phyloP scores from a whole-genome alignment of 2,329 filamentous ascomycete genomes.

The Trichocomaceae sp. region DNA sequence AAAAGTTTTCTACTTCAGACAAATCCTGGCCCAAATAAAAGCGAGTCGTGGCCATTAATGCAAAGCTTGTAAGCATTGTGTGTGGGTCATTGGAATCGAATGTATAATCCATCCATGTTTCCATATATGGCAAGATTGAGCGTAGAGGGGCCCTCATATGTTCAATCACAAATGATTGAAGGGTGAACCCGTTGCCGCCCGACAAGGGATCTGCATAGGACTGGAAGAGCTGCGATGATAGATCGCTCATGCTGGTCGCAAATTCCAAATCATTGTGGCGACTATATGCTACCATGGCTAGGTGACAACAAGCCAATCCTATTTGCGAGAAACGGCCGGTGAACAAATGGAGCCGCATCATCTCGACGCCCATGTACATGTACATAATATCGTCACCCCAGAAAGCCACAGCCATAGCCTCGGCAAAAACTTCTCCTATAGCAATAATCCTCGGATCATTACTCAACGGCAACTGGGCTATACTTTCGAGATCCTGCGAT shows the following conservation, averaged over 20 bases:
- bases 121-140: conserved; percentile 47
- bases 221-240: conserved; percentile 48
- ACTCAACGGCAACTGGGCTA: conserved; percentile 36
- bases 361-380: conserved; percentile 53
- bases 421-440: conserved; percentile 50
- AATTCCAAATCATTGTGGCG: conserved; percentile 53
- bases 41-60: conserved; percentile 51
- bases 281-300: conserved; percentile 50
- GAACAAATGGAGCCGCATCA: conserved; percentile 51
- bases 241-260: conserved; percentile 48
- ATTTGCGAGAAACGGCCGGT: conserved; percentile 52
- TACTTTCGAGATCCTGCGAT: conserved; percentile 45
- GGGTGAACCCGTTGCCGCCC: conserved; percentile 49
- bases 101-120: conserved; percentile 50
- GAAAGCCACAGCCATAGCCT: conserved; percentile 53
- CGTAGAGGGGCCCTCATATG: conserved; percentile 50
- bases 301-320: conserved; percentile 52
- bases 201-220: conserved; percentile 50
- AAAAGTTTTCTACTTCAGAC: conserved; percentile 52
- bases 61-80: conserved; percentile 52
- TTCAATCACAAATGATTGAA: conserved; percentile 57
- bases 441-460: conserved; percentile 38
- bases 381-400: conserved; percentile 56
- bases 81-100: conserved; percentile 54
- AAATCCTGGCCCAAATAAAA: conserved; percentile 54